Percentiles rank a stretch among this genome's conserved stretches.
Evolutionary conservation across 2,329 filamentous ascomycete genomes (phyloP).

Genomic region (Cladobotryum protrusum): DNA sequence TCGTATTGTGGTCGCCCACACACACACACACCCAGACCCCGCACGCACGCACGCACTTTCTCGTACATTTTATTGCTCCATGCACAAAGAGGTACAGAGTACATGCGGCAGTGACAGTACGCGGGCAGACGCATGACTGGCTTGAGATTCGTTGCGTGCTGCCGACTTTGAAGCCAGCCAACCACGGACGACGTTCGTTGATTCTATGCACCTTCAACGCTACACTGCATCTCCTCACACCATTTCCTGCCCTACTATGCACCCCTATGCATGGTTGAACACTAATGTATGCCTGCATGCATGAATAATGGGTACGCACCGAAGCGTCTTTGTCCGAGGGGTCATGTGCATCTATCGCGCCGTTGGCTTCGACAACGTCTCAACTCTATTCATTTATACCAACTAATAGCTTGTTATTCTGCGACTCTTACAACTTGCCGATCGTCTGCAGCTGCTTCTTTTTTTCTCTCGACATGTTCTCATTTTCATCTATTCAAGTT

Average conservation of each 20-base stretch:
- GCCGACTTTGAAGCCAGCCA: constrained; percentile 1
- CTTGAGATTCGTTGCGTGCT: background rate
- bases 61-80: no score
- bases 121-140: constrained; percentile 5
- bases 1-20: background rate
- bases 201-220: constrained; percentile 4
- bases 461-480: background rate
- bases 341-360: constrained; percentile 7
- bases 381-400: no score
- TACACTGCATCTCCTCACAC: constrained; percentile 9
- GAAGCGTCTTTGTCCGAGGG: constrained; percentile 9
- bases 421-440: background rate
- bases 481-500: no score
- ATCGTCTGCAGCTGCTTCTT: background rate
- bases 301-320: constrained; percentile 5
- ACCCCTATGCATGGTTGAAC: constrained; percentile 10
- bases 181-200: constrained; percentile 1
- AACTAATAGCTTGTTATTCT: background rate
- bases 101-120: background rate
- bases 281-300: constrained; percentile 11
- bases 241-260: constrained; percentile 9
- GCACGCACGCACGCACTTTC: no score
- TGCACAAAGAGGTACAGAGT: background rate
- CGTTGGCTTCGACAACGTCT: background rate
- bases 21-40: no score